Percentiles rank a stretch among this genome's conserved stretches.
phyloP scores from a whole-genome alignment of 306 rosid genomes.

The Amphicarpaea edgeworthii region DNA sequence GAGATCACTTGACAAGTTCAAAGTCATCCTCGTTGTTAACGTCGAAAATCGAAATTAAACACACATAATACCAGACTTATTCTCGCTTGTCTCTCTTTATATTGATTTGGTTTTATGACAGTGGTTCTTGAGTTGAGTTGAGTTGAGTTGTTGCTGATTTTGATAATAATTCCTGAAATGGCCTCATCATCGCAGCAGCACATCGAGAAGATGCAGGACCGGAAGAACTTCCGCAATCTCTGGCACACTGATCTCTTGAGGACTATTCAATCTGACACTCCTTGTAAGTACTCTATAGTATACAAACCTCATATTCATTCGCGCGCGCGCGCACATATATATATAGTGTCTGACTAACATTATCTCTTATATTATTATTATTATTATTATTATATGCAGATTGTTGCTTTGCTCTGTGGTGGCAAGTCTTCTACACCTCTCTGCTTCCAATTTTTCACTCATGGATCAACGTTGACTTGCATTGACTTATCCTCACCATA shows the following conservation, averaged over 20 bases:
- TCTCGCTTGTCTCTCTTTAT: neutral
- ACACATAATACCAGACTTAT: too few species aligned
- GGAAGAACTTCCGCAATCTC: conserved; percentile 82
- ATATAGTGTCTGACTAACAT: conserved; percentile 31
- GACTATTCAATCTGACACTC: conserved; percentile 74
- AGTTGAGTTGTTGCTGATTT: neutral
- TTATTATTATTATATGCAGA: conserved; percentile 52
- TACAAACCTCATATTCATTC: too few species aligned
- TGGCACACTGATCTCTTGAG: conserved; percentile 80
- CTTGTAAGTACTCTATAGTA: too few species aligned
- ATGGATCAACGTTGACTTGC: conserved; percentile 22
- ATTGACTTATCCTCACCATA: neutral
- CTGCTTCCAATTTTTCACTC: neutral
- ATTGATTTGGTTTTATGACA: too few species aligned
- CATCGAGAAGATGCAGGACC: conserved; percentile 82
- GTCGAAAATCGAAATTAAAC: neutral
- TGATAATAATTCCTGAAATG: conserved; percentile 43
- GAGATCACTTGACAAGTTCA: neutral
- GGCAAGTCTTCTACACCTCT: conserved; percentile 59
- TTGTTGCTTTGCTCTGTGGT: conserved; percentile 77
- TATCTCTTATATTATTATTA: neutral
- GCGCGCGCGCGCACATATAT: too few species aligned
- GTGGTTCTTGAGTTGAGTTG: too few species aligned
- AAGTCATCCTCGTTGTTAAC: neutral
- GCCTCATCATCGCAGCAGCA: conserved; percentile 67